Evolutionary conservation across 441 rosid species (phyloP), one percentile per base, ranked within the genome.

Genomic region (Croton setiger): DNA sequence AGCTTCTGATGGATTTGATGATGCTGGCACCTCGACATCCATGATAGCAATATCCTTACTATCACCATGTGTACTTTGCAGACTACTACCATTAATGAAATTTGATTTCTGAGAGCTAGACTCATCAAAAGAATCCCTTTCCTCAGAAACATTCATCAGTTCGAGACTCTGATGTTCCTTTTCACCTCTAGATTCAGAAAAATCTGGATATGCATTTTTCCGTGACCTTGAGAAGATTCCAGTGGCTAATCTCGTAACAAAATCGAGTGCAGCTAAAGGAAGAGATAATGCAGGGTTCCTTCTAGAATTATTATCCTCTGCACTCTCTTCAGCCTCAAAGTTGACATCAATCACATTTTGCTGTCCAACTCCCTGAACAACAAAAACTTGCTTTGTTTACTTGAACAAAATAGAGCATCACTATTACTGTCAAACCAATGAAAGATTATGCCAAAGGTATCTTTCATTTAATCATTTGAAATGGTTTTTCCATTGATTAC

Each of bases 231-330:
- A 88, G 79, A 95, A 89, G 56, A 95, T 83, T 80, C 95, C 98
- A 66, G 84, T 75, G 15, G 99, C 98, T 60, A 95, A 63, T 79
- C 95, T 85, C 68, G 92, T 80, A 65, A 92, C 86, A 82, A 90
- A 90, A 75, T 81, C 99, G 72, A 90, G 75, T 23, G 99, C 99
- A 75, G 98, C 96, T 76, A 85, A 82, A 63, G 99, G 95, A 73
- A 95, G 84, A 83, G 96, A 82, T 59, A 92, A 78, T 55, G 95
- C 93, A 37, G 89, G 74, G 74, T 81, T 92, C 73, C 82, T 86
- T 72, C 88, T 96, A 63, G 86, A 76, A 68, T 75, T 82, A 64
- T 74, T 78, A 64, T 71, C 79, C 65, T 86, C 92, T 7, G 68
- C 63, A 60, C 63, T 74, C 51, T 62, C 87, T 58, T 82, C 93